These are phyloP conservation scores for Acanthamoeba sp. DNA, from an alignment of 208 protist species.

Conservation along the genomic window DNA sequence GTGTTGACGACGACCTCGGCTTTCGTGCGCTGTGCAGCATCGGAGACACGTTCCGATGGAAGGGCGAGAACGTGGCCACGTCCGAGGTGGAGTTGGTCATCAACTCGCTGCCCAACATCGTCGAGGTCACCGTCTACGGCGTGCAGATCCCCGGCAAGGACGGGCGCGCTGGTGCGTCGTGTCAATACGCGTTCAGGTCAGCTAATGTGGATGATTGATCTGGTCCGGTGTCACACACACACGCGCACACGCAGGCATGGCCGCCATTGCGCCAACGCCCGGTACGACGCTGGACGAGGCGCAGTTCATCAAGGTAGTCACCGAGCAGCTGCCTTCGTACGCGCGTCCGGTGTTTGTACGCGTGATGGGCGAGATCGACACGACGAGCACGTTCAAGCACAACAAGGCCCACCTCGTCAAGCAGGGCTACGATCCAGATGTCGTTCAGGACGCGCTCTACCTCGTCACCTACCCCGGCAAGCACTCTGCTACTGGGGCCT, in stretches of 20 bases:
- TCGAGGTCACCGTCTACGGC: slow-evolving; percentile 77
- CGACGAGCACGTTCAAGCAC: slow-evolving; percentile 85
- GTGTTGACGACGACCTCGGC: neutral
- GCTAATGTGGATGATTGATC: too few relatives aligned
- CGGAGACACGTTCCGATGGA: slow-evolving; percentile 87
- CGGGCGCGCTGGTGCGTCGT: slow-evolving; percentile 77
- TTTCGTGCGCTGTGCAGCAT: neutral
- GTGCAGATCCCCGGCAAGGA: slow-evolving; percentile 68
- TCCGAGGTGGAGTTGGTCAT: slow-evolving; percentile 80
- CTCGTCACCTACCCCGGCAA: slow-evolving; percentile 40
- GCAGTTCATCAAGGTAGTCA: slow-evolving; percentile 52
- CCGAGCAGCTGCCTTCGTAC: slow-evolving; percentile 73
- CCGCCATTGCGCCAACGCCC: slow-evolving; percentile 28
- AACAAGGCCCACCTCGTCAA: slow-evolving; percentile 80
- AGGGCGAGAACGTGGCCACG: slow-evolving; percentile 86
- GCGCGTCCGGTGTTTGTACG: slow-evolving; percentile 81
- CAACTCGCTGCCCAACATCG: slow-evolving; percentile 11
- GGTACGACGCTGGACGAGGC: slow-evolving; percentile 25
- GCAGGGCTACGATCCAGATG: slow-evolving; percentile 76
- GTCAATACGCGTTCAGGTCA: neutral
- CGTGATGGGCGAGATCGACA: slow-evolving; percentile 69
- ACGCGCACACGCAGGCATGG: neutral
- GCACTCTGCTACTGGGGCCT: neutral
- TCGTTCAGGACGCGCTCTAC: slow-evolving; percentile 26
- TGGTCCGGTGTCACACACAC: too few relatives aligned